These are phyloP conservation scores for Cyberlindnera euphorbiiphila DNA, from an alignment of 805 yeast genomes.

Conservation along the genomic window DNA sequence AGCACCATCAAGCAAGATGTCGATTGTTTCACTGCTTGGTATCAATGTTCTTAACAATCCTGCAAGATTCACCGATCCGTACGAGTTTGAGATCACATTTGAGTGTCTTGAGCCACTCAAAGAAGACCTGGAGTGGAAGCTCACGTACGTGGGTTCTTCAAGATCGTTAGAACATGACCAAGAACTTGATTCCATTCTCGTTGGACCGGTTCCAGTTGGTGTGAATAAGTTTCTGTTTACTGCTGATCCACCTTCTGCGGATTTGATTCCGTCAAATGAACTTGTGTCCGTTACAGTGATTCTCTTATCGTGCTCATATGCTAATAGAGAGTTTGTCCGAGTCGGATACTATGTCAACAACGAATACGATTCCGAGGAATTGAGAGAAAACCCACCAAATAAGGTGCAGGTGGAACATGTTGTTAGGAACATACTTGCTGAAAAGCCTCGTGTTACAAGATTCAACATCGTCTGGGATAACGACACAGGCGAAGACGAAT, in stretches of 20 bases:
- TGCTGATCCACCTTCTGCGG: slow-evolving; percentile 97
- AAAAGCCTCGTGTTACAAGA: slow-evolving; percentile 95
- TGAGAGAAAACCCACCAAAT: slow-evolving; percentile 89
- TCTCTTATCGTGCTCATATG: slow-evolving; percentile 85
- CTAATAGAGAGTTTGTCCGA: slow-evolving; percentile 90
- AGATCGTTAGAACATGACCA: slow-evolving; percentile 94
- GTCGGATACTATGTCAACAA: slow-evolving; percentile 98
- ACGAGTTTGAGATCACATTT: slow-evolving; percentile 95
- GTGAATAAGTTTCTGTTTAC: slow-evolving; percentile 87
- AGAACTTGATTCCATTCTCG: slow-evolving; percentile 91
- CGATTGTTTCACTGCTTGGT: slow-evolving; percentile 88
- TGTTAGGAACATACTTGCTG: slow-evolving; percentile 90
- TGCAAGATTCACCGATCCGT: slow-evolving; percentile 88
- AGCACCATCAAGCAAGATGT: slow-evolving; percentile 47
- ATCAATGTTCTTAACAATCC: slow-evolving; percentile 93
- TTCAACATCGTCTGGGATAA: slow-evolving; percentile 97
- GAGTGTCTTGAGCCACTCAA: slow-evolving; percentile 91
- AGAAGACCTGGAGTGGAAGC: slow-evolving; percentile 90
- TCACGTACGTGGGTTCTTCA: slow-evolving; percentile 95
- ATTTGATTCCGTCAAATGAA: slow-evolving; percentile 92
- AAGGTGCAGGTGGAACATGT: slow-evolving; percentile 93
- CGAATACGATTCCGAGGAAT: slow-evolving; percentile 90
- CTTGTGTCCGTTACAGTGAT: slow-evolving; percentile 94
- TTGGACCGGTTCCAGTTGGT: slow-evolving; percentile 98
- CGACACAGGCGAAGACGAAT: slow-evolving; percentile 59